phyloP scores from a whole-genome alignment of 2,329 filamentous ascomycete species.

The Pestalotiopsis sp. region DNA sequence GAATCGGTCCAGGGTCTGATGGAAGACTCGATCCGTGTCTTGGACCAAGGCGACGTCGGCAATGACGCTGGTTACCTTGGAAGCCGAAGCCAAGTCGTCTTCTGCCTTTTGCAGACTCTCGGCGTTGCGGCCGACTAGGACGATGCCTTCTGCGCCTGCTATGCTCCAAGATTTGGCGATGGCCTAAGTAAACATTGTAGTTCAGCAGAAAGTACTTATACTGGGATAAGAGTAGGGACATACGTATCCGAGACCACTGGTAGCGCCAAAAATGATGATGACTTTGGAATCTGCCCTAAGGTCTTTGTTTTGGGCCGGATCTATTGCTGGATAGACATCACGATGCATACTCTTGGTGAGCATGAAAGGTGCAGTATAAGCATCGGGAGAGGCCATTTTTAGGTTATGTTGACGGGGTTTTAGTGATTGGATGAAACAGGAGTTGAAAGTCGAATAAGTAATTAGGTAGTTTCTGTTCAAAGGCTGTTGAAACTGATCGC shows the following conservation, averaged over 20 bases:
- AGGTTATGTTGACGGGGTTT: too few relatives aligned
- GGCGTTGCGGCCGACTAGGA: conserved; percentile 3
- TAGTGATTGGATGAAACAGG: too few relatives aligned
- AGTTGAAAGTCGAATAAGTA: too few relatives aligned
- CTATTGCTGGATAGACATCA: conserved; percentile 5
- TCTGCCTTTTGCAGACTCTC: conserved; percentile 1
- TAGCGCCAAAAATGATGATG: not conserved
- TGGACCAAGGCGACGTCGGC: not conserved
- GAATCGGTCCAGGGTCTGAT: not conserved
- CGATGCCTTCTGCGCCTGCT: conserved; percentile 1
- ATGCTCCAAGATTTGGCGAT: not conserved
- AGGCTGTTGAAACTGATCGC: not conserved
- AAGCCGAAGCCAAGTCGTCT: not conserved
- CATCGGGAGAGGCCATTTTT: not conserved
- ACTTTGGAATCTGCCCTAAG: not conserved
- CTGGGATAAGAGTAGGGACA: not conserved
- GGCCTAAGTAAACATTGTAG: not conserved
- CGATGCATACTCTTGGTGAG: conserved; percentile 7
- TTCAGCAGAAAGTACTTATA: not conserved
- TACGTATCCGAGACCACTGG: not conserved
- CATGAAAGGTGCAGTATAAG: conserved; percentile 6
- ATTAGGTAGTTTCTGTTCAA: not conserved
- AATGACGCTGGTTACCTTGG: not conserved
- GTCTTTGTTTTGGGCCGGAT: not conserved
- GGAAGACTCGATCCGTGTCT: not conserved